Evolutionary conservation across 176 grass and related monocot species (phyloP), one percentile per base, ranked within the genome.

Genomic region (Oryza australiensis): DNA sequence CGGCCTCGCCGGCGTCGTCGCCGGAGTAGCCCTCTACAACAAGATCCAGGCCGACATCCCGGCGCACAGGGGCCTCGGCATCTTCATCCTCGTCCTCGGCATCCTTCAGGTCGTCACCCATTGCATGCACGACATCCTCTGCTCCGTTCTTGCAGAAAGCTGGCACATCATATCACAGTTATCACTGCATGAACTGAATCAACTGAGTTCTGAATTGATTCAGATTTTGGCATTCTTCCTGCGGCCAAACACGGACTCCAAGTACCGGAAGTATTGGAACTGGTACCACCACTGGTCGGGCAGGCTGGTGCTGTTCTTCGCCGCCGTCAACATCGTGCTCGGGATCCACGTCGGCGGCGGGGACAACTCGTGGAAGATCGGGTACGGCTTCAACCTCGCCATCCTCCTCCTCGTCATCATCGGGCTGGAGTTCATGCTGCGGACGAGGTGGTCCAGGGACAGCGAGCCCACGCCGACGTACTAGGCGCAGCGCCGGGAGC

Each of bases 201-300:
- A 46, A 40, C 46, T 80, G 53, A 35, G 30, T 13, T 13, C 9
- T 33, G 9, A 33, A 62, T 1, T 64, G 42, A 2, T 29, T 45
- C 85, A 98, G 95, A 35, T 93, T 24, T 7, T 99, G 29, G 89
- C 96, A 0, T 96, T 94, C 80, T 99, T 96, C 73, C 12, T 92
- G 3, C 72, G 93, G 26, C 97, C 97, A 1, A 64, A 83, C 64
- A 69, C 83, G 15, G 97, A 96, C 28, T 89, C 97, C 9, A 99
- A 96, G 77, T 84, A 88, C 76, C 84, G 93, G 0, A 94, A 83
- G 78, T 96, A 89, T 80, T 99, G 93, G 97, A 96, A 96, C 73
- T 94, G 93, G 97, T 99, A 94, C 74, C 97, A 99, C 83, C 87
- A 90, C 46, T 96, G 93, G 93, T 77, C 70, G 1, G 97, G 97